Percentiles rank a stretch among this genome's conserved stretches.
phyloP scores from a whole-genome alignment of 139 green algal species.

The Desmodesmus armatus region DNA sequence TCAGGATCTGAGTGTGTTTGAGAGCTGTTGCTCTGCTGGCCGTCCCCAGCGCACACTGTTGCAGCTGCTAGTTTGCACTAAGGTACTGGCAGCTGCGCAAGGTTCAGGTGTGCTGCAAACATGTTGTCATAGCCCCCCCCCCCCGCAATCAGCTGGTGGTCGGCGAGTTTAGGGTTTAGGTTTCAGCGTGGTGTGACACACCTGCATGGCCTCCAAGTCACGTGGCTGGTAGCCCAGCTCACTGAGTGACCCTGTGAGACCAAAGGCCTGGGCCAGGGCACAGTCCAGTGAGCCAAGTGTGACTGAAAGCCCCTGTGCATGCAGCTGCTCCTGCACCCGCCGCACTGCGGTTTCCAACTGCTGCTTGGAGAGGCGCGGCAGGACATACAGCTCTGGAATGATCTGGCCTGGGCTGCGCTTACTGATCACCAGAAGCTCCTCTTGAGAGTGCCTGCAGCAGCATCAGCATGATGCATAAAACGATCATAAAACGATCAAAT shows the following conservation, averaged over 20 bases:
- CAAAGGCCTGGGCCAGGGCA: neutral
- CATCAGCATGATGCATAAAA: too few species aligned
- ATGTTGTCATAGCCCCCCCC: neutral
- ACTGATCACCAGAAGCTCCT: neutral
- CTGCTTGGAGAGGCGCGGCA: neutral
- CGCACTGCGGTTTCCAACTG: slow-evolving; percentile 6
- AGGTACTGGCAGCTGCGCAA: too few species aligned
- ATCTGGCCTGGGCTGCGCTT: neutral
- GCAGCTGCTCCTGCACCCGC: neutral
- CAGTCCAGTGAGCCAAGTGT: neutral
- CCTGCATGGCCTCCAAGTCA: neutral
- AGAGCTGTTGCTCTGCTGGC: too few species aligned
- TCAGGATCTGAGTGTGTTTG: neutral
- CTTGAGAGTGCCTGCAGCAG: neutral
- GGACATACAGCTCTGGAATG: too few species aligned
- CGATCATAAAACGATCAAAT: too few species aligned
- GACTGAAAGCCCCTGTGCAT: neutral
- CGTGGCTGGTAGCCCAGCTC: neutral
- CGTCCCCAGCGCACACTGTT: too few species aligned
- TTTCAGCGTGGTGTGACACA: neutral
- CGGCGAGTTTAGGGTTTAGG: neutral
- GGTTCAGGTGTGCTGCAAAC: neutral
- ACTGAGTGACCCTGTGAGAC: neutral
- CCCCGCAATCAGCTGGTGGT: neutral
- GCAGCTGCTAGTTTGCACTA: too few species aligned